Percentiles rank a stretch among this genome's conserved stretches.
Conservation (phyloP, 2,329 filamentous ascomycete species). For the Aspergillus thermomutatus region DNA sequence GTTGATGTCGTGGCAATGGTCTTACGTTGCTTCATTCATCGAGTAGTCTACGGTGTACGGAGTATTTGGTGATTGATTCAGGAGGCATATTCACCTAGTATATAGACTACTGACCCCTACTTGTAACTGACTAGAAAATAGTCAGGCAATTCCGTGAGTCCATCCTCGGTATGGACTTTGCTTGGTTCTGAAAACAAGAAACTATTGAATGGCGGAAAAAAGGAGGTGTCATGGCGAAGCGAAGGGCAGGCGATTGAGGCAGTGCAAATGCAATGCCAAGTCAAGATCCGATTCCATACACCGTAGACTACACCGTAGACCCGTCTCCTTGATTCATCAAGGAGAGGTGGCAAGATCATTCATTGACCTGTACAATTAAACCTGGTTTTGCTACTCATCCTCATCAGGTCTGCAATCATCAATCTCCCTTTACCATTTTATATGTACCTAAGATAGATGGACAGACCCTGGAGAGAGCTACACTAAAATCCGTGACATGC, state of each 20-base stretch:
- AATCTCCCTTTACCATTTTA: not conserved
- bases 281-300: not conserved
- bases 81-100: not conserved
- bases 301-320: too few relatives aligned
- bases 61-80: too few relatives aligned
- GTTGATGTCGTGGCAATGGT: not conserved
- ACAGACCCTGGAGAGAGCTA: not conserved
- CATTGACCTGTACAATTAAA: not conserved
- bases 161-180: not conserved
- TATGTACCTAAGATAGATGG: too few relatives aligned
- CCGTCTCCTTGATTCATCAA: not conserved
- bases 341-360: not conserved
- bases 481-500: not conserved
- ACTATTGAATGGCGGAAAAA: not conserved
- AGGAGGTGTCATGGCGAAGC: not conserved
- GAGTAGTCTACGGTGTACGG: too few relatives aligned
- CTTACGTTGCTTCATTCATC: too few relatives aligned
- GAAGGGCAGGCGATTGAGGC: slow-evolving; percentile 22
- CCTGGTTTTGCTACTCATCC: not conserved
- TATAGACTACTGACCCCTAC: not conserved
- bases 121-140: not conserved
- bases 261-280: slow-evolving; percentile 24
- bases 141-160: not conserved
- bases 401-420: not conserved
- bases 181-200: too few relatives aligned